Percentiles rank a stretch among this genome's conserved stretches.
Evolutionary conservation across 331 rosid species (phyloP).

Genomic region (Malus hybrid): DNA sequence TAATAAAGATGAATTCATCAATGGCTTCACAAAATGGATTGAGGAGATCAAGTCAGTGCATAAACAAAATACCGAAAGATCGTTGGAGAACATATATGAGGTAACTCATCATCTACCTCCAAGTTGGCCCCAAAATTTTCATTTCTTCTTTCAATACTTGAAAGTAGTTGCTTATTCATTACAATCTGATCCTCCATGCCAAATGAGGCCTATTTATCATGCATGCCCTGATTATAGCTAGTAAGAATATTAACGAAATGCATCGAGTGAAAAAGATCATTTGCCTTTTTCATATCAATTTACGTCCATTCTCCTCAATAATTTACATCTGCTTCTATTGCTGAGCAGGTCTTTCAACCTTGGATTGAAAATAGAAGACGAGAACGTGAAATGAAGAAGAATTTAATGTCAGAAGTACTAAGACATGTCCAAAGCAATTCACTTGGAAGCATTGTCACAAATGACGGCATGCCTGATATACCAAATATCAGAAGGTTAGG

Average conservation of each 20-base stretch:
- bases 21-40: conserved; percentile 52
- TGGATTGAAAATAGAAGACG: conserved; percentile 13
- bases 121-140: too few species aligned
- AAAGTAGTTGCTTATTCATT: too few species aligned
- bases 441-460: conserved; percentile 2
- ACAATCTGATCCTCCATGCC: too few species aligned
- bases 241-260: background rate
- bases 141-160: too few species aligned
- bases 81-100: conserved; percentile 42
- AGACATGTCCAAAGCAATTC: conserved; percentile 8
- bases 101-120: conserved; percentile 12
- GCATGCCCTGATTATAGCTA: too few species aligned
- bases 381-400: conserved; percentile 11
- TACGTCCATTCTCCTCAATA: background rate
- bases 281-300: background rate
- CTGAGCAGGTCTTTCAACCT: background rate
- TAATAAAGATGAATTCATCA: conserved; percentile 49
- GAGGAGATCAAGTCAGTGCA: conserved; percentile 39
- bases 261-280: background rate
- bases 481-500: conserved; percentile 6
- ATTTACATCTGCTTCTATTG: background rate
- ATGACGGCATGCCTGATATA: background rate
- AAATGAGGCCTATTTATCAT: too few species aligned
- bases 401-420: conserved; percentile 7
- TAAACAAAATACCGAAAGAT: conserved; percentile 30